Conservation (phyloP, 2,329 filamentous ascomycete genomes). For the Colletotrichum tofieldiae region DNA sequence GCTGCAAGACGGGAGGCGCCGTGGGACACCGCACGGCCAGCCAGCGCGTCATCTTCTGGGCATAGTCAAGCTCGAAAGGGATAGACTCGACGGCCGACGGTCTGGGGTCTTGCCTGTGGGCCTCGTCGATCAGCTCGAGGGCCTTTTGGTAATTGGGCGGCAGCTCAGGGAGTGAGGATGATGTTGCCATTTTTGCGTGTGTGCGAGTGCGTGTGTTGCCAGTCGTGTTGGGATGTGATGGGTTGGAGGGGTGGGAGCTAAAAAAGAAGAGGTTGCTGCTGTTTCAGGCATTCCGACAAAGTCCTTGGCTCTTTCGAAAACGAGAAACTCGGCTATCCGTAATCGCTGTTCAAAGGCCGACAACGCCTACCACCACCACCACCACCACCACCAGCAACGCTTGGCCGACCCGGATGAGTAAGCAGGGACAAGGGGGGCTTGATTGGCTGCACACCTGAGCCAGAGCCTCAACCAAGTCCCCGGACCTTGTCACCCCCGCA, state of each 20-base stretch:
- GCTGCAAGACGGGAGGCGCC: constrained; percentile 77
- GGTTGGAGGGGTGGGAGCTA: neutral
- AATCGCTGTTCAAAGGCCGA: neutral
- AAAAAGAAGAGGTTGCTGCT: constrained; percentile 8
- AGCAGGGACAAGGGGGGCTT: constrained; percentile 8
- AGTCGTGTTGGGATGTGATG: constrained; percentile 1
- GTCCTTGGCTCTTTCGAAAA: constrained; percentile 4
- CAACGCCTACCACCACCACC: neutral
- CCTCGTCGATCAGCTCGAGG: constrained; percentile 80
- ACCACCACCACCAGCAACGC: neutral
- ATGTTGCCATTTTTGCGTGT: constrained; percentile 19
- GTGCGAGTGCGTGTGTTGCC: neutral
- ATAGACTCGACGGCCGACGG: constrained; percentile 59
- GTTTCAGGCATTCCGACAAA: constrained; percentile 15
- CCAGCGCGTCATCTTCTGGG: constrained; percentile 83
- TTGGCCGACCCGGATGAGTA: constrained; percentile 21
- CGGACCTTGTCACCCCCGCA: constrained; percentile 27
- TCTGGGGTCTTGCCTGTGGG: constrained; percentile 59
- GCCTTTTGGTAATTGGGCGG: constrained; percentile 64
- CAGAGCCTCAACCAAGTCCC: constrained; percentile 29
- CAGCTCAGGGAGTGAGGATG: constrained; percentile 50
- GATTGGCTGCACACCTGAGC: constrained; percentile 1
- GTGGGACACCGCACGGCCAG: constrained; percentile 72
- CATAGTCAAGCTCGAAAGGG: constrained; percentile 88
- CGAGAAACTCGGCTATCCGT: neutral